Evolutionary conservation across 495 filamentous ascomycete species (phyloP), one percentile per base, ranked within the genome.

Genomic region (Aspergillus haitiensis): DNA sequence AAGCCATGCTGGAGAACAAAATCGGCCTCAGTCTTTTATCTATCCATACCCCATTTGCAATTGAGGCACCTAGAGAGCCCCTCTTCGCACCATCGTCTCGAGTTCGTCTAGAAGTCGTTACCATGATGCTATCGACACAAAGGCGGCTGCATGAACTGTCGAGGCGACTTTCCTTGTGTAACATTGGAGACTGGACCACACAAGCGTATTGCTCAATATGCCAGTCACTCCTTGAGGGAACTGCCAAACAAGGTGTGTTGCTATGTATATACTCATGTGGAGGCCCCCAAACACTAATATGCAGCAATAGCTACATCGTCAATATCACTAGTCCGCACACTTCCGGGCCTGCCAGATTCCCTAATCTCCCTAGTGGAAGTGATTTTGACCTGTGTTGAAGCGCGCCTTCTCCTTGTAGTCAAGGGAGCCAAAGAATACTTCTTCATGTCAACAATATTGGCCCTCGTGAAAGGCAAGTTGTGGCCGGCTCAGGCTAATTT

Each of bases 341-440:
- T 79, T 6, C 71, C 72, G 0, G 74, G 71, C 2, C 59, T 79
- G 2, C 66, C 72, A 7, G 74, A 79, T 15, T 70, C 71, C 0
- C 60, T 79, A 6, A 56, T 78, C 5, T 64, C 71, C 0, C 67
- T 79, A 10, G 70, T 73, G 11, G 76, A 79, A 49, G 64, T 65
- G 16, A 65, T 64, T 15, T 62, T 79, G n/a, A 48, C 69, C 33
- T 70, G 67, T 13, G 64, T 79, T 2, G 75, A 79, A 60, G 58
- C 56, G 7, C 71, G 71, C 1, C 70, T 71, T 39, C 59, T 74
- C 12, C 60, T 73, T 7, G 65, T 79, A 6, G 67, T 75, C 53
- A 79, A 79, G 49, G 75, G 76, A 0, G 74, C 75, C 4, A 79
- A 78, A 49, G 75, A 79, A 49, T 79, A 77, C 53, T 78, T 77